Evolutionary conservation across 2,329 filamentous ascomycete genomes (phyloP).

Genomic region (Fusarium virguliforme): DNA sequence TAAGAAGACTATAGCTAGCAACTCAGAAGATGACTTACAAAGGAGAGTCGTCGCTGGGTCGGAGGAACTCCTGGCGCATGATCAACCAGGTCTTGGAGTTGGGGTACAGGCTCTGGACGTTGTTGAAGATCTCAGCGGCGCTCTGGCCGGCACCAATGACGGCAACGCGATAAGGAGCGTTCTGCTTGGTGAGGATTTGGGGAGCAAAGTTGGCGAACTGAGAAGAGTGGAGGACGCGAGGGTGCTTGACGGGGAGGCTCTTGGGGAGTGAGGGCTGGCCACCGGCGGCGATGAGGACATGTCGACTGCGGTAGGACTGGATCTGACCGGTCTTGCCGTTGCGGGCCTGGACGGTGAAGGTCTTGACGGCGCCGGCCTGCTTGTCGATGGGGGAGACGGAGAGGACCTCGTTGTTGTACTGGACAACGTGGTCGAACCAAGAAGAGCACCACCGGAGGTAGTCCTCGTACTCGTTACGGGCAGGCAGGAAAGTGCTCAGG

Average conservation of each 20-base stretch:
- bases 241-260: conserved; percentile 77
- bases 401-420: conserved; percentile 84
- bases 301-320: conserved; percentile 71
- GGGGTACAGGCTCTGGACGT: conserved; percentile 86
- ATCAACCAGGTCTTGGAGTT: conserved; percentile 84
- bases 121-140: conserved; percentile 95
- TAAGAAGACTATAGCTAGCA: background rate
- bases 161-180: conserved; percentile 79
- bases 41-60: conserved; percentile 94
- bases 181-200: conserved; percentile 70
- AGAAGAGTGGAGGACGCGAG: conserved; percentile 89
- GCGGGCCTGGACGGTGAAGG: conserved; percentile 78
- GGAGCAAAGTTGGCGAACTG: conserved; percentile 80
- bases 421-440: conserved; percentile 81
- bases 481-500: conserved; percentile 88
- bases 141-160: conserved; percentile 93
- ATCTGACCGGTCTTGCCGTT: conserved; percentile 71
- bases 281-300: conserved; percentile 75
- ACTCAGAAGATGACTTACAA: conserved; percentile 74
- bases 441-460: conserved; percentile 94
- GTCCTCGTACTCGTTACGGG: conserved; percentile 92
- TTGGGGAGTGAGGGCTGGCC: conserved; percentile 79
- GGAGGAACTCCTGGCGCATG: conserved; percentile 86
- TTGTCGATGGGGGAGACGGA: conserved; percentile 75
- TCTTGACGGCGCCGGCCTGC: conserved; percentile 68